Evolutionary conservation across 179 eudicot species (phyloP).

Genomic region (Spinacia oleracea): DNA sequence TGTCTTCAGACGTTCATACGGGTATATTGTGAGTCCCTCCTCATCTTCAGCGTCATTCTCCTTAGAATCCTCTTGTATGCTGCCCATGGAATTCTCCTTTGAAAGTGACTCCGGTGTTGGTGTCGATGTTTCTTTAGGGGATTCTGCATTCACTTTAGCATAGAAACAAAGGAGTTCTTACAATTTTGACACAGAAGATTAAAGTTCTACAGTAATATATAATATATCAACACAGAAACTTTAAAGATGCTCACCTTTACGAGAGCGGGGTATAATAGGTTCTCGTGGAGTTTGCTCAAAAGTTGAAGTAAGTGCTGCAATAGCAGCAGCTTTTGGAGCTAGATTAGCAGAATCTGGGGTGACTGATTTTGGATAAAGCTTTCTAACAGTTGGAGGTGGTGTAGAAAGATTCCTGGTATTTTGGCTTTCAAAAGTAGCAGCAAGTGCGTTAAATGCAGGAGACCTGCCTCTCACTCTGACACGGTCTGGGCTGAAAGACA

Average conservation of each 20-base stretch:
- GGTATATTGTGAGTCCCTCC: slow-evolving; percentile 69
- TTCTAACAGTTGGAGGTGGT: slow-evolving; percentile 81
- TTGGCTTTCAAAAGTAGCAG: slow-evolving; percentile 81
- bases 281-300: slow-evolving; percentile 70
- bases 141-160: slow-evolving; percentile 52
- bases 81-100: slow-evolving; percentile 56
- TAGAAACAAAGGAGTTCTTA: slow-evolving; percentile 20
- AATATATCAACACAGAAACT: neutral
- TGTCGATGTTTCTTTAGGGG: slow-evolving; percentile 43
- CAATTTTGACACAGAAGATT: slow-evolving; percentile 3
- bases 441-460: slow-evolving; percentile 94
- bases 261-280: slow-evolving; percentile 63
- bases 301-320: slow-evolving; percentile 64
- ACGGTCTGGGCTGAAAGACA: slow-evolving; percentile 89
- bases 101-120: slow-evolving; percentile 40
- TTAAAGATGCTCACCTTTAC: slow-evolving; percentile 55
- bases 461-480: slow-evolving; percentile 93
- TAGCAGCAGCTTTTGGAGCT: slow-evolving; percentile 72
- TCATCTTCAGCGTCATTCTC: slow-evolving; percentile 88
- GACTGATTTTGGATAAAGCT: slow-evolving; percentile 76
- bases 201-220: neutral
- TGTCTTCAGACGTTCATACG: slow-evolving; percentile 79
- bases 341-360: slow-evolving; percentile 58
- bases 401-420: slow-evolving; percentile 89
- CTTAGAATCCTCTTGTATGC: slow-evolving; percentile 75